These are phyloP conservation scores for Suhomyces choctaworum DNA, from an alignment of 1,139 yeast species.

Conservation along the genomic window DNA sequence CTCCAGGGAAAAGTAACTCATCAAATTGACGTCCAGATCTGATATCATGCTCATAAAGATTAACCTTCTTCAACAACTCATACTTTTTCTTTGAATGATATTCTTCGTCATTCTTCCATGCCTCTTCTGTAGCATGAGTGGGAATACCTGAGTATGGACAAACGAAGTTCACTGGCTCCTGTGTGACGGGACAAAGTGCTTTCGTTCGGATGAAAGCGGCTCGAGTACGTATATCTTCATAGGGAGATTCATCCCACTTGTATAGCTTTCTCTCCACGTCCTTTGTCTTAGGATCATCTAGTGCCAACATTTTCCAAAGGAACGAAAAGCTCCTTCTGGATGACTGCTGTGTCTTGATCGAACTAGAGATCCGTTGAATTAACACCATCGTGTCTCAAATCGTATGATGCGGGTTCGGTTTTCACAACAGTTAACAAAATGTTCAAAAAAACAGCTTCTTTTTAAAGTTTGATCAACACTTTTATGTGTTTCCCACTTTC, in stretches of 20 bases:
- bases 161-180: constrained; percentile 74
- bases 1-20: constrained; percentile 89
- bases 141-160: constrained; percentile 97
- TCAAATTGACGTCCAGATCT: constrained; percentile 93
- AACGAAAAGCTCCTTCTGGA: constrained; percentile 33
- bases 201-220: constrained; percentile 88
- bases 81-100: constrained; percentile 70
- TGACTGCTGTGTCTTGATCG: constrained; percentile 1
- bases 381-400: constrained; percentile 9
- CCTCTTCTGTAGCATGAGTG: constrained; percentile 86
- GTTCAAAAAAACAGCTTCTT: too few species aligned
- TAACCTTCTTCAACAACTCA: constrained; percentile 79
- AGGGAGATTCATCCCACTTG: constrained; percentile 88
- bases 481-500: too few species aligned
- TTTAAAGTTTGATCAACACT: too few species aligned
- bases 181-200: constrained; percentile 90
- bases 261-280: constrained; percentile 25
- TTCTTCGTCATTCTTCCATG: constrained; percentile 78
- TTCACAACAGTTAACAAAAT: too few species aligned
- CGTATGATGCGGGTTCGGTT: too few species aligned
- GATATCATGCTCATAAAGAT: constrained; percentile 90
- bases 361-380: constrained; percentile 7
- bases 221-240: constrained; percentile 81
- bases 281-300: constrained; percentile 31
- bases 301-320: constrained; percentile 40